phyloP scores from a whole-genome alignment of 306 rosid species.

The Prunus mongolica region DNA sequence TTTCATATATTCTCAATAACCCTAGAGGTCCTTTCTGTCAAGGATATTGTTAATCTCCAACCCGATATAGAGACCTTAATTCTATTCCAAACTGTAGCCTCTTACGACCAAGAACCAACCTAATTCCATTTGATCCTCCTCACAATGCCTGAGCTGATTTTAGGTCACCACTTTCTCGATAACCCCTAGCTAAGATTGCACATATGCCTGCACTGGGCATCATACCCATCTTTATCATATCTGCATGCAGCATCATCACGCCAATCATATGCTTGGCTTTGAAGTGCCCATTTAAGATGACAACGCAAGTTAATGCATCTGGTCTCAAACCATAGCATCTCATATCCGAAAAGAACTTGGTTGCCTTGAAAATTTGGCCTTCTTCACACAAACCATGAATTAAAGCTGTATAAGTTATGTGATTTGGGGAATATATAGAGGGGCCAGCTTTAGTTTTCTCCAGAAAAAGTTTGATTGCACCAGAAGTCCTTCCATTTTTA shows the following conservation, averaged over 20 bases:
- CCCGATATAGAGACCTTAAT: too few species aligned
- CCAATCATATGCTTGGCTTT: conserved; percentile 43
- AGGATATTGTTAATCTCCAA: neutral
- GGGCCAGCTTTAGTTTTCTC: conserved; percentile 32
- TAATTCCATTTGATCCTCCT: conserved; percentile 26
- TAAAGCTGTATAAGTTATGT: conserved; percentile 46
- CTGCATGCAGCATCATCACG: conserved; percentile 71
- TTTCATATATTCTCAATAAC: neutral
- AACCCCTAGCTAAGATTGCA: conserved; percentile 40
- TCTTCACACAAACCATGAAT: conserved; percentile 62
- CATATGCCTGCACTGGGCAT: conserved; percentile 30
- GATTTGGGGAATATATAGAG: conserved; percentile 38
- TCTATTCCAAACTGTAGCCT: too few species aligned
- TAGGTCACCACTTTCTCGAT: conserved; percentile 34
- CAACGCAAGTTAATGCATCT: conserved; percentile 42
- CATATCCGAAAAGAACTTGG: conserved; percentile 61
- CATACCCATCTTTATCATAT: conserved; percentile 59
- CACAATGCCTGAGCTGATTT: conserved; percentile 36
- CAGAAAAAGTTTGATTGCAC: conserved; percentile 53
- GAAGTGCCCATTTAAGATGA: conserved; percentile 51
- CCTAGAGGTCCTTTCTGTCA: neutral
- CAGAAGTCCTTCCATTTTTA: conserved; percentile 50
- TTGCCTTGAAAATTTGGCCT: conserved; percentile 57
- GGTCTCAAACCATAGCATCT: conserved; percentile 48
- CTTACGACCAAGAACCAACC: neutral